Conservation (phyloP, 768 basidiomycete species). For the Lactarius evosmus region DNA sequence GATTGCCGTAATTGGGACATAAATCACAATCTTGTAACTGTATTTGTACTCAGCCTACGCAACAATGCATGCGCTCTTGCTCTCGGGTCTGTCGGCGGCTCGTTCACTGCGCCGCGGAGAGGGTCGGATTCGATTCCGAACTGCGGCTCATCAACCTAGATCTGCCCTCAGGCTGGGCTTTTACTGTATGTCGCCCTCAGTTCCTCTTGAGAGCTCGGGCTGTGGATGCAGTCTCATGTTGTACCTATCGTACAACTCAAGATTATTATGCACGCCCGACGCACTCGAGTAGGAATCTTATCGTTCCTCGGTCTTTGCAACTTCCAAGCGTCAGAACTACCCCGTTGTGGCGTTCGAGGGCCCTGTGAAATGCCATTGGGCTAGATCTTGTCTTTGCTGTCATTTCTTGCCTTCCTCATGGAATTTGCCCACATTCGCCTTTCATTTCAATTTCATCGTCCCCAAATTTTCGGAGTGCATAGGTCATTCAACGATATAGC, state of each 20-base stretch:
- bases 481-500: not conserved
- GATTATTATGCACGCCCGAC: conserved; percentile 6
- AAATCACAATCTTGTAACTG: not conserved
- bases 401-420: not conserved
- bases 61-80: not conserved
- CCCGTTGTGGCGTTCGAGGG: not conserved
- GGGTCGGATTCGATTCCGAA: not conserved
- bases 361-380: not conserved
- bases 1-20: not conserved
- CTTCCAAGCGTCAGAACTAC: not conserved
- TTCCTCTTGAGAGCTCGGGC: not conserved
- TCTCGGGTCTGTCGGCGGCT: not conserved
- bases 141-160: conserved; percentile 8
- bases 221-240: conserved; percentile 2
- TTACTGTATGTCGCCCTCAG: not conserved
- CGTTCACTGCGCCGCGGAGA: not conserved
- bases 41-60: not conserved
- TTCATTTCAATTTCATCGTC: conserved; percentile 8
- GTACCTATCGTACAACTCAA: not conserved
- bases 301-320: conserved; percentile 5
- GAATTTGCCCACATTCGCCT: not conserved
- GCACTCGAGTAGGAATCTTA: not conserved
- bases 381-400: not conserved
- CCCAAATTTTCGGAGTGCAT: not conserved
- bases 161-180: not conserved